These are phyloP conservation scores for Aureobasidium namibiae DNA, from an alignment of 2,329 filamentous ascomycete species.

Conservation along the genomic window DNA sequence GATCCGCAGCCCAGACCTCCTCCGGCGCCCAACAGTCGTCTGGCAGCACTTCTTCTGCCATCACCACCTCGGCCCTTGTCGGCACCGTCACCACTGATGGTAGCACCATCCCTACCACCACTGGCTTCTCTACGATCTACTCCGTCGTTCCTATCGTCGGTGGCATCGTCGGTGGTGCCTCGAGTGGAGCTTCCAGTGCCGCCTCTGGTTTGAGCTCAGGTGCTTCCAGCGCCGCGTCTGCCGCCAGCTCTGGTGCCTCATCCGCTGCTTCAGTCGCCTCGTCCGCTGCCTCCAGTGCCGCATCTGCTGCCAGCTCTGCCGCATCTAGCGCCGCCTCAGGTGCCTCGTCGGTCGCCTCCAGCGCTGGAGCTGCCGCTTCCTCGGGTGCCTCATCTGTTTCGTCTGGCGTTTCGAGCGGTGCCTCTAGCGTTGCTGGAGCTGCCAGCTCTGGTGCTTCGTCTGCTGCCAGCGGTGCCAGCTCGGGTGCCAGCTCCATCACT, in stretches of 20 bases:
- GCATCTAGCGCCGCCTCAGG: slow-evolving; percentile 13
- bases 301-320: slow-evolving; percentile 13
- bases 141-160: slow-evolving; percentile 13
- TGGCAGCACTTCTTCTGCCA: slow-evolving; percentile 10
- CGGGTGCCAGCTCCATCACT: slow-evolving; percentile 14
- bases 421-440: too few relatives aligned
- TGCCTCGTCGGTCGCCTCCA: slow-evolving; percentile 14
- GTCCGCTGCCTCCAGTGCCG: slow-evolving; percentile 15
- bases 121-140: slow-evolving; percentile 28
- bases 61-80: slow-evolving; percentile 26
- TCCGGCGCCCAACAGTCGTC: not conserved
- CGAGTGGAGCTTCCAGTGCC: slow-evolving; percentile 15
- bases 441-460: slow-evolving; percentile 12
- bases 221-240: slow-evolving; percentile 13
- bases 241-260: slow-evolving; percentile 15
- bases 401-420: slow-evolving; percentile 8
- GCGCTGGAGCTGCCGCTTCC: slow-evolving; percentile 10
- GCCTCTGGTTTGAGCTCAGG: slow-evolving; percentile 12
- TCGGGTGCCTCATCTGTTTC: slow-evolving; percentile 14
- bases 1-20: too few relatives aligned
- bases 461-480: slow-evolving; percentile 12
- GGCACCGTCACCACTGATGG: slow-evolving; percentile 23
- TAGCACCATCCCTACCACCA: slow-evolving; percentile 25
- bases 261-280: slow-evolving; percentile 11
- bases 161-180: slow-evolving; percentile 13